Conservation (phyloP, 2,329 filamentous ascomycete genomes). For the Aspergillus oerlinghausenensis region DNA sequence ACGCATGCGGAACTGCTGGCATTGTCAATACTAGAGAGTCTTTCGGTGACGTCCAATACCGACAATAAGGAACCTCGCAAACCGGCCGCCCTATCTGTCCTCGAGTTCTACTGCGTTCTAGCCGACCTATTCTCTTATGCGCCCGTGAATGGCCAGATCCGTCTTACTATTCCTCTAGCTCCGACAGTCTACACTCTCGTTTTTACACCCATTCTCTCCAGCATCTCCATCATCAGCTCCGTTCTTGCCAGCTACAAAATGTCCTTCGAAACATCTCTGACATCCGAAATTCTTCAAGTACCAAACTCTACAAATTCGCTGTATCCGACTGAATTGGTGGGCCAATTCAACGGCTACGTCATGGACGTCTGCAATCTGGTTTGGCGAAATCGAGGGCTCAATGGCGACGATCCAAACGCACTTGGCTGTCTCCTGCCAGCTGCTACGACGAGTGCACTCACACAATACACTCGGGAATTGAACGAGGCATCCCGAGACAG, state of each 20-base stretch:
- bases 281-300: slow-evolving; percentile 32
- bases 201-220: slow-evolving; percentile 60
- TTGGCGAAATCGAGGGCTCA: slow-evolving; percentile 72
- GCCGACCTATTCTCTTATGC: slow-evolving; percentile 53
- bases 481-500: slow-evolving; percentile 31
- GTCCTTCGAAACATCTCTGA: slow-evolving; percentile 62
- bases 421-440: slow-evolving; percentile 49
- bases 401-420: slow-evolving; percentile 57
- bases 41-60: slow-evolving; percentile 22
- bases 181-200: slow-evolving; percentile 66
- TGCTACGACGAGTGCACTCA: slow-evolving; percentile 42
- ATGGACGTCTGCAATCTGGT: slow-evolving; percentile 84
- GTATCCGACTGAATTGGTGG: slow-evolving; percentile 59
- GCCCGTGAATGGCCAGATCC: slow-evolving; percentile 51
- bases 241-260: slow-evolving; percentile 69
- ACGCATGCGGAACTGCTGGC: slow-evolving; percentile 52
- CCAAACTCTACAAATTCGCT: slow-evolving; percentile 28
- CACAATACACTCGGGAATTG: slow-evolving; percentile 38
- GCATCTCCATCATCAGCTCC: slow-evolving; percentile 64
- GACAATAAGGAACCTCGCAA: slow-evolving; percentile 13
- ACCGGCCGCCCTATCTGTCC: slow-evolving; percentile 47
- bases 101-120: slow-evolving; percentile 66
- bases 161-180: slow-evolving; percentile 64
- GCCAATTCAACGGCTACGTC: slow-evolving; percentile 73
- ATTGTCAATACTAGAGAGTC: slow-evolving; percentile 56